Conservation (phyloP, 495 filamentous ascomycete genomes). For the Xanthoparmelia taractica region DNA sequence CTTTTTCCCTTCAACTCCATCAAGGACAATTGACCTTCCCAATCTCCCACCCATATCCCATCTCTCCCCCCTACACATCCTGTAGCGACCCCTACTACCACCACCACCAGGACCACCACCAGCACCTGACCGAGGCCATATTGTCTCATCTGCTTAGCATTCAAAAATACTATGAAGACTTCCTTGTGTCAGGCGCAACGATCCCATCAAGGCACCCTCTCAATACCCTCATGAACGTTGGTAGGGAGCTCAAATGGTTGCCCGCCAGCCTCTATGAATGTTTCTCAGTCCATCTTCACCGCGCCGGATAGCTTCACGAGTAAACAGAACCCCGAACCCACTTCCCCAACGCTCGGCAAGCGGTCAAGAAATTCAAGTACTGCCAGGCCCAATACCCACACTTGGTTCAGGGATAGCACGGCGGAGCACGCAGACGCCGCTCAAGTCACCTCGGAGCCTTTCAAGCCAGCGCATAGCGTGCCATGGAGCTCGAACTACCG, state of each 20-base stretch:
- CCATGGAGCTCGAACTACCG: conserved; percentile 9
- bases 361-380: conserved; percentile 17
- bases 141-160: background rate
- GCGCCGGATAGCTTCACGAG: conserved; percentile 11
- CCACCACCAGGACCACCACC: no score
- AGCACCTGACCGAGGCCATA: background rate
- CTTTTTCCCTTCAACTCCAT: background rate
- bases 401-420: background rate
- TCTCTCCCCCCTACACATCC: no score
- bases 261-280: conserved; percentile 23
- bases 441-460: conserved; percentile 4
- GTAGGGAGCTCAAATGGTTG: conserved; percentile 8
- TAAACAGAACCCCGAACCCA: conserved; percentile 8
- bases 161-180: background rate
- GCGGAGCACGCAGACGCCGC: background rate
- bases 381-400: conserved; percentile 1
- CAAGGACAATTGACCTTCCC: background rate
- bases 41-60: no score
- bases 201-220: background rate
- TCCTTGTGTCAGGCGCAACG: background rate
- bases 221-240: background rate
- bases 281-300: conserved; percentile 23
- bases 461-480: conserved; percentile 1
- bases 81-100: background rate
- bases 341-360: conserved; percentile 8